Evolutionary conservation across 768 basidiomycete species (phyloP).

Genomic region (Pleurotus ostreatus): DNA sequence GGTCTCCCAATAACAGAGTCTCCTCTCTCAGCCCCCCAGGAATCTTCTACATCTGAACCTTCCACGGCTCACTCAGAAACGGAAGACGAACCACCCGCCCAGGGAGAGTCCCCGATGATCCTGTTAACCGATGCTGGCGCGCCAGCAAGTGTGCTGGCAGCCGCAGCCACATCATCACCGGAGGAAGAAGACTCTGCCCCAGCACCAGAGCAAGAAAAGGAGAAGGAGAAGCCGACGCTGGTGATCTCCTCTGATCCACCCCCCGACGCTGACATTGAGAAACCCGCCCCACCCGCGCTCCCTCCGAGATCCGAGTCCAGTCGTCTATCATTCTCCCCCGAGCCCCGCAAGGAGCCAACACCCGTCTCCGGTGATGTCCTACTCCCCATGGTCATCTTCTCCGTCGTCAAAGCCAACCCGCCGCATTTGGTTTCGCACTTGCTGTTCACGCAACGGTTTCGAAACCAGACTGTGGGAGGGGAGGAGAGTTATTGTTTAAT

Average conservation of each 20-base stretch:
- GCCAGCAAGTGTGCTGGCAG: neutral
- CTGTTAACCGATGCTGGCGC: neutral
- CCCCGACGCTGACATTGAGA: neutral
- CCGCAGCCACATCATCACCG: too few relatives aligned
- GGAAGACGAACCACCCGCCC: neutral
- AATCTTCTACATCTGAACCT: constrained; percentile 9
- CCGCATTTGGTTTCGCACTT: constrained; percentile 72
- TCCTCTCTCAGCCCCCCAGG: constrained; percentile 11
- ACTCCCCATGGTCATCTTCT: constrained; percentile 89
- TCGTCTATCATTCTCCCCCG: constrained; percentile 16
- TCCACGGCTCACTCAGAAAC: neutral
- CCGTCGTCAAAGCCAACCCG: constrained; percentile 92
- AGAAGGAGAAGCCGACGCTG: neutral
- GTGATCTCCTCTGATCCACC: neutral
- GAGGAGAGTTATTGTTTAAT: constrained; percentile 93
- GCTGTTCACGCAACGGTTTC: constrained; percentile 57
- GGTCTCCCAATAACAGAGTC: constrained; percentile 6
- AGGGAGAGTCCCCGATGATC: neutral
- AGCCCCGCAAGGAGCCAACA: constrained; percentile 28
- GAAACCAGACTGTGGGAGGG: constrained; percentile 58
- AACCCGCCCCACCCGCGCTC: constrained; percentile 2
- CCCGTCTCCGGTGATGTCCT: constrained; percentile 85
- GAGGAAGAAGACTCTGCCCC: neutral
- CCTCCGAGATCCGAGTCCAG: constrained; percentile 9
- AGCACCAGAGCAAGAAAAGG: neutral